Evolutionary conservation across 2,329 filamentous ascomycete genomes (phyloP).

Genomic region (Fusarium sp.): DNA sequence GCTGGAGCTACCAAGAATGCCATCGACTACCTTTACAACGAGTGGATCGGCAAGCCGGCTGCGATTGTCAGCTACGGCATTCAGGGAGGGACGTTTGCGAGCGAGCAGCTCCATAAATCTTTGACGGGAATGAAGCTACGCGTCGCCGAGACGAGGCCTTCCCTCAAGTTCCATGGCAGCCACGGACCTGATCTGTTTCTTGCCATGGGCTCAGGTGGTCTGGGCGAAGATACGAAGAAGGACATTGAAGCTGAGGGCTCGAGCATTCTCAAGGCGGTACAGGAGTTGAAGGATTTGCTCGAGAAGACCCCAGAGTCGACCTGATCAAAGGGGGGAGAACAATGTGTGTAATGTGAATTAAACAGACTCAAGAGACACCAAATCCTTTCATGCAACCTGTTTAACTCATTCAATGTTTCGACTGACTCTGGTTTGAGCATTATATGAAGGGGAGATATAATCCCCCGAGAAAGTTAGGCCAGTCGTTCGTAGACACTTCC

Average conservation of each 20-base stretch:
- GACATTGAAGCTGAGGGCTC: slow-evolving; percentile 10
- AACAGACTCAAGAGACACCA: too few relatives aligned
- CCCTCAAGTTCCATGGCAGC: slow-evolving; percentile 15
- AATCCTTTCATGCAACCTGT: too few relatives aligned
- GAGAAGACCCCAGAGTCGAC: not conserved
- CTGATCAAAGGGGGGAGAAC: not conserved
- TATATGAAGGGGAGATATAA: not conserved
- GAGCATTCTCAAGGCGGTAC: slow-evolving; percentile 19
- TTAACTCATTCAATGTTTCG: too few relatives aligned
- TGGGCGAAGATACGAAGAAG: slow-evolving; percentile 27
- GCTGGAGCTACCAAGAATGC: slow-evolving; percentile 66
- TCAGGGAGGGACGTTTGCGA: slow-evolving; percentile 7
- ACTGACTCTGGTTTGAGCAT: too few relatives aligned
- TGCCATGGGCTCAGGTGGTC: slow-evolving; percentile 5
- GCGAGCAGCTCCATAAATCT: not conserved
- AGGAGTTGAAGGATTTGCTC: slow-evolving; percentile 16
- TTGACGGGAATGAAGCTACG: slow-evolving; percentile 26
- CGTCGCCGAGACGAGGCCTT: slow-evolving; percentile 14
- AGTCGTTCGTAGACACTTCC: not conserved
- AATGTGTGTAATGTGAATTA: not conserved
- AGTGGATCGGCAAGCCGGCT: slow-evolving; percentile 51
- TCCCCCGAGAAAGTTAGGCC: not conserved
- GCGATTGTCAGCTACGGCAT: slow-evolving; percentile 32
- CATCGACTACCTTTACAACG: slow-evolving; percentile 66
- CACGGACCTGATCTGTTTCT: slow-evolving; percentile 19